Conservation (phyloP, 1,139 yeast species). For the Hansenula anomala region DNA sequence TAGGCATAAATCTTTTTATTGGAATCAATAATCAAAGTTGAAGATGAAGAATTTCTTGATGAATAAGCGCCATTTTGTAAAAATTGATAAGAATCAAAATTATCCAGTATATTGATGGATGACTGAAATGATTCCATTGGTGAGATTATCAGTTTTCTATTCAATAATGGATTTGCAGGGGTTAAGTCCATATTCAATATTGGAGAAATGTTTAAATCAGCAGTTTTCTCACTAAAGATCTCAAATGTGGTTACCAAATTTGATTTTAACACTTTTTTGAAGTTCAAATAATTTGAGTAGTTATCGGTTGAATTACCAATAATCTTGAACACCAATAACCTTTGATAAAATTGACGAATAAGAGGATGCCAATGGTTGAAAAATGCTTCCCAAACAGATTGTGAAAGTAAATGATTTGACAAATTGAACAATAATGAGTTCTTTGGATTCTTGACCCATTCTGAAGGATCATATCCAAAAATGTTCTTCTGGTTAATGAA, state of each 20-base stretch:
- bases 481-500: conserved; percentile 5
- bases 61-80: conserved; percentile 1
- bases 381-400: conserved; percentile 42
- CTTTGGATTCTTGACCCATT: conserved; percentile 14
- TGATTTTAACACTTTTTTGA: conserved; percentile 9
- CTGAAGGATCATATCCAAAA: neutral
- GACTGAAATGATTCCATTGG: conserved; percentile 25
- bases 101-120: conserved; percentile 11
- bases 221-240: conserved; percentile 1
- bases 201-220: conserved; percentile 1
- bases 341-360: conserved; percentile 62
- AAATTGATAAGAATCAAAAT: neutral
- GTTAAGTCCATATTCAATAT: conserved; percentile 22
- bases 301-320: conserved; percentile 36
- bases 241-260: conserved; percentile 11
- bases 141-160: conserved; percentile 43
- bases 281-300: conserved; percentile 2
- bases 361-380: conserved; percentile 81
- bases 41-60: conserved; percentile 3
- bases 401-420: conserved; percentile 23
- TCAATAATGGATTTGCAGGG: conserved; percentile 49
- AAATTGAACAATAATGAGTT: conserved; percentile 11
- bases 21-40: neutral
- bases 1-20: conserved; percentile 29
- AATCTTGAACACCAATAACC: conserved; percentile 67